Evolutionary conservation across 495 filamentous ascomycete species (phyloP).

Genomic region (Hypoxylon lienhwacheense): DNA sequence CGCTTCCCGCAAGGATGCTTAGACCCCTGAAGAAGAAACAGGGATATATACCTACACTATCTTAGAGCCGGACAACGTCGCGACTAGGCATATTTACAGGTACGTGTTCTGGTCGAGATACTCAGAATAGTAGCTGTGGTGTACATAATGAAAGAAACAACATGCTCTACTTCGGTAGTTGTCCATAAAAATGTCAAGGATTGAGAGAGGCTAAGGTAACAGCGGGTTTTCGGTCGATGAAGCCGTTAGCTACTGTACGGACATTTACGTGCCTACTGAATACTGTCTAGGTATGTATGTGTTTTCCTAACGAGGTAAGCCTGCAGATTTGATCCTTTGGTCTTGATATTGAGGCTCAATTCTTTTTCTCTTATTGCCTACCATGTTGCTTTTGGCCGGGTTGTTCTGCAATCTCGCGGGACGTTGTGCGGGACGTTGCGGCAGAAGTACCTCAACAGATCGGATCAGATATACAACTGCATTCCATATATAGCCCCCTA

Average conservation of each 20-base stretch:
- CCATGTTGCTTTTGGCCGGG: conserved; percentile 9
- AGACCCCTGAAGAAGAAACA: conserved; percentile 14
- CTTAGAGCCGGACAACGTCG: conserved; percentile 17
- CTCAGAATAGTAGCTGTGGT: background rate
- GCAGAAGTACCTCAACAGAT: too few species aligned
- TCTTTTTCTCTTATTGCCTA: background rate
- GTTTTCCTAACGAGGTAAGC: too few species aligned
- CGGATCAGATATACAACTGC: too few species aligned
- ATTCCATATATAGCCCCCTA: too few species aligned
- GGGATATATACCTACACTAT: conserved; percentile 19
- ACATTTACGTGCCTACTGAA: too few species aligned
- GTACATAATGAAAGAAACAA: background rate
- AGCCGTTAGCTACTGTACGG: too few species aligned
- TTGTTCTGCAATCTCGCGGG: background rate
- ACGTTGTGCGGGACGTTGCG: conserved; percentile 1
- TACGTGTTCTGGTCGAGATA: too few species aligned
- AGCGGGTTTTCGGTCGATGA: too few species aligned
- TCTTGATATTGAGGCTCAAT: conserved; percentile 22
- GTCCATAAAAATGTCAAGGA: too few species aligned
- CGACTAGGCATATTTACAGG: conserved; percentile 8
- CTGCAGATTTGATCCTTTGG: background rate
- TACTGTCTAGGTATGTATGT: too few species aligned
- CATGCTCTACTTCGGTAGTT: too few species aligned
- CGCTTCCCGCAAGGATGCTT: conserved; percentile 21
- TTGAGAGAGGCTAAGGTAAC: too few species aligned